A percentile compares a stretch with the other conserved stretches of the same genome.
These are phyloP conservation scores for Tilletia caries DNA, from an alignment of 1,284 basidiomycete genomes.

Conservation along the genomic window DNA sequence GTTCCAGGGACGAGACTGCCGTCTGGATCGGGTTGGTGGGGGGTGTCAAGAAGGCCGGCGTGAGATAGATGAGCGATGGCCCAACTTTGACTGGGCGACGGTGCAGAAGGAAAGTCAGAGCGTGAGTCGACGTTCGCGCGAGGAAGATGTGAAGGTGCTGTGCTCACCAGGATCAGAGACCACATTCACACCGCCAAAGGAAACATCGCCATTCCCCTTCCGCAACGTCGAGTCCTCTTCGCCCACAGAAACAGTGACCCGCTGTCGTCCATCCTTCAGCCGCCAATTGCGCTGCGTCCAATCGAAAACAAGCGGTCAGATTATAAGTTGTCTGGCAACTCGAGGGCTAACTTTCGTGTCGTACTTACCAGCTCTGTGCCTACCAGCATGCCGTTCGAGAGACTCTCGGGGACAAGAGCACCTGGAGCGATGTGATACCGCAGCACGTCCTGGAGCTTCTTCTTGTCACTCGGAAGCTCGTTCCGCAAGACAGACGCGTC, in stretches of 20 bases:
- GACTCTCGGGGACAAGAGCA: slow-evolving; percentile 24
- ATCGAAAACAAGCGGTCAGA: neutral
- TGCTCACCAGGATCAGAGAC: slow-evolving; percentile 62
- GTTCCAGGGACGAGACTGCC: slow-evolving; percentile 68
- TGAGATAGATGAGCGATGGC: slow-evolving; percentile 76
- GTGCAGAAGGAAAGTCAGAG: too few relatives aligned
- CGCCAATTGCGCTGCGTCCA: slow-evolving; percentile 23
- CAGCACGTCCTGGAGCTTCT: slow-evolving; percentile 30
- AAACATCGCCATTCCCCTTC: slow-evolving; percentile 57
- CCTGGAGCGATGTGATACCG: slow-evolving; percentile 48
- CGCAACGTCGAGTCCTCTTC: slow-evolving; percentile 51
- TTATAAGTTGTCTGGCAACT: too few relatives aligned
- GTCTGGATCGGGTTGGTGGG: slow-evolving; percentile 78
- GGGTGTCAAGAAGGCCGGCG: slow-evolving; percentile 76
- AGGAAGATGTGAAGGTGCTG: slow-evolving; percentile 28
- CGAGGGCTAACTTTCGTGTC: neutral
- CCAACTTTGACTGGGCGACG: slow-evolving; percentile 65
- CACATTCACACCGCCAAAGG: slow-evolving; percentile 78
- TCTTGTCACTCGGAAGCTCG: neutral
- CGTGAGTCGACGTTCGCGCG: too few relatives aligned
- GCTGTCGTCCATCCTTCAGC: slow-evolving; percentile 56
- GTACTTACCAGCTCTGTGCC: slow-evolving; percentile 34
- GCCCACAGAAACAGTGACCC: slow-evolving; percentile 37
- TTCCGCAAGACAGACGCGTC: slow-evolving; percentile 22
- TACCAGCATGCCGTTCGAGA: slow-evolving; percentile 34